phyloP scores from a whole-genome alignment of 164 flowering plant species.

The Tetrastigma voinierianum region DNA sequence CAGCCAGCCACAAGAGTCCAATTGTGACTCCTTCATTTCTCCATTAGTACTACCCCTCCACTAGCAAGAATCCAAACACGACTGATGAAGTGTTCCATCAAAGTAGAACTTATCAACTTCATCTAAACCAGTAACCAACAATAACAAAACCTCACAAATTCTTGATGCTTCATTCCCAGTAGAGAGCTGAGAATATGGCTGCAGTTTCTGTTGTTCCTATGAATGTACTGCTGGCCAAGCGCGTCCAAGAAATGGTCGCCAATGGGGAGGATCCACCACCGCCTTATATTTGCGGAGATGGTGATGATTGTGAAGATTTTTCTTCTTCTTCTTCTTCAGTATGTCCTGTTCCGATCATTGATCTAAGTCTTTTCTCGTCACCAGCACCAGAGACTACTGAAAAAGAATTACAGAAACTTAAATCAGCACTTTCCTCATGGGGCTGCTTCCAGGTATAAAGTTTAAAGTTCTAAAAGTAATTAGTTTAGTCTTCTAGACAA shows the following conservation, averaged over 20 bases:
- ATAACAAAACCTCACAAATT: too few species aligned
- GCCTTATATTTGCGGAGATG: conserved; percentile 21
- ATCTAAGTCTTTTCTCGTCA: conserved; percentile 18
- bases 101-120: neutral
- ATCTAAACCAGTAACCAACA: neutral
- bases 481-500: too few species aligned
- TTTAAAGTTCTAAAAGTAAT: too few species aligned
- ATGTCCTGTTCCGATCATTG: conserved; percentile 24
- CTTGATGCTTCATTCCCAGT: neutral
- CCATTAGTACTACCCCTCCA: too few species aligned
- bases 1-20: too few species aligned
- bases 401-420: conserved; percentile 25
- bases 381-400: conserved; percentile 4
- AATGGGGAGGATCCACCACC: conserved; percentile 25
- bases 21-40: too few species aligned
- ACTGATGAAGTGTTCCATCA: neutral
- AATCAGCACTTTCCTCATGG: conserved; percentile 37
- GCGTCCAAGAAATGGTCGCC: conserved; percentile 35
- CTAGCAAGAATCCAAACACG: too few species aligned
- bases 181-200: conserved; percentile 18
- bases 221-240: conserved; percentile 27
- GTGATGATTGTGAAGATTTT: neutral
- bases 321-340: conserved; percentile 2
- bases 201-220: conserved; percentile 15
- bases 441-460: conserved; percentile 39